A percentile compares a stretch with the other conserved stretches of the same genome.
Conservation (phyloP, 2,329 filamentous ascomycete genomes). For the Fusarium torreyae region DNA sequence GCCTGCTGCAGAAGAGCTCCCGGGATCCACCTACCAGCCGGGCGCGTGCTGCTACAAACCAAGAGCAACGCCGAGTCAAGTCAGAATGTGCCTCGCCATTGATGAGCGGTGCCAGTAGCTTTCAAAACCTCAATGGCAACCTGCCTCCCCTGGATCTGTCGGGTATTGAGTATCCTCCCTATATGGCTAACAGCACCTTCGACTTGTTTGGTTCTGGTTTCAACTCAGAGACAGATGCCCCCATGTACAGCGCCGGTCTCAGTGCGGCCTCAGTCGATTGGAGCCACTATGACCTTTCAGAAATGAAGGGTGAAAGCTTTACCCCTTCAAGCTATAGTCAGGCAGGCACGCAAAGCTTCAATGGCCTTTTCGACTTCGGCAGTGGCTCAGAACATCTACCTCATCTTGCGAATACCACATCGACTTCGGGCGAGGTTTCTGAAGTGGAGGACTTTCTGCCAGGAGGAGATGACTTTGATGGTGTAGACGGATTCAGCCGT, state of each 20-base stretch:
- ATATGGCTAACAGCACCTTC: constrained; percentile 63
- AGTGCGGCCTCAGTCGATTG: constrained; percentile 67
- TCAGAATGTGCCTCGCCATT: constrained; percentile 75
- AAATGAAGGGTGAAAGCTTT: constrained; percentile 64
- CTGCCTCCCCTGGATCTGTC: constrained; percentile 73
- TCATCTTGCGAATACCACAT: constrained; percentile 69
- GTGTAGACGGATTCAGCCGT: constrained; percentile 56
- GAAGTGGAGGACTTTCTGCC: constrained; percentile 74
- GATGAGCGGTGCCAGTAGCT: constrained; percentile 63
- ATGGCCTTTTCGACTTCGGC: constrained; percentile 66
- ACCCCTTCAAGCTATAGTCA: constrained; percentile 70
- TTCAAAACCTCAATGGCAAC: constrained; percentile 67
- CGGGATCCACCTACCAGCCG: constrained; percentile 56
- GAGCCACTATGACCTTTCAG: constrained; percentile 63
- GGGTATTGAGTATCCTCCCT: constrained; percentile 66
- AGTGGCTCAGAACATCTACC: constrained; percentile 69
- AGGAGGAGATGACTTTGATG: constrained; percentile 63
- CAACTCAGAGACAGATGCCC: constrained; percentile 67
- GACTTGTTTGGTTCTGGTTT: constrained; percentile 67
- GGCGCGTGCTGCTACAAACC: constrained; percentile 57
- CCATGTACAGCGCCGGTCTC: constrained; percentile 74
- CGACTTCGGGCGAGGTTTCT: constrained; percentile 77
- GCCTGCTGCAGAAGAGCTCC: constrained; percentile 57
- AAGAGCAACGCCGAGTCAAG: constrained; percentile 68
- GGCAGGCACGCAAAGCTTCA: constrained; percentile 65